Evolutionary conservation across 23 red algal genomes (phyloP), one percentile per base, ranked within the genome.

Genomic region (Gracilariopsis chorda): DNA sequence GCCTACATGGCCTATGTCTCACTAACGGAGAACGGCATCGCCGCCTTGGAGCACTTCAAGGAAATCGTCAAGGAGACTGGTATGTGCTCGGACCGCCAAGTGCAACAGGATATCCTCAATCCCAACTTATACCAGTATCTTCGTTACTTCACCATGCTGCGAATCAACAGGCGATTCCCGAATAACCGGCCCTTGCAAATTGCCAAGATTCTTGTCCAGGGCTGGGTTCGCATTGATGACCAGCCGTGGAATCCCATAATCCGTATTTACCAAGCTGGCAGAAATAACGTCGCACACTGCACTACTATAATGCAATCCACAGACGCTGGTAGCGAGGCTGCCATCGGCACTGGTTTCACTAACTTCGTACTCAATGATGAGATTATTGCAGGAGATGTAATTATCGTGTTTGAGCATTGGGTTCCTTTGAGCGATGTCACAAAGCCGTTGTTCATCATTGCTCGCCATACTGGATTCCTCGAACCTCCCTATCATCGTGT

Each of bases 351-450:
- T 29, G 90, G 83, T 37, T 97, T 51, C 77, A 84, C 90, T 1
- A 75, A 24, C 41, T 97, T 92, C 67, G 76, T 78, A 21, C 49
- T 93, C 19, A 58, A 89, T 29, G 78, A 91, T 44, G 74, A 90
- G 77, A 45, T 92, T 51, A 87, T 97, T n/a, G 72, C 82, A 34
- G 95, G 95, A 68, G 95, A 97, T 43, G 52, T 92, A n/a, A 46
- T 93, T 14, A 44, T 97, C 33, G 60, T 60, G 1, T 97, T 97
- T 93, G 95, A 97, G 42, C 88, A 97, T 51, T 93, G 88, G 89
- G 71, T 90, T 9, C 83, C 90, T 5, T 70, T 93, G 41, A 74
- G 60, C 29, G 87, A 97, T 78, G 81, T 78, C n/a, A 97, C 80
- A 24, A 87, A 78, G 51, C 95, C 95, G 14, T 78, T 97, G 13